phyloP scores from a whole-genome alignment of 441 rosid species.

The Eruca vesicaria region DNA sequence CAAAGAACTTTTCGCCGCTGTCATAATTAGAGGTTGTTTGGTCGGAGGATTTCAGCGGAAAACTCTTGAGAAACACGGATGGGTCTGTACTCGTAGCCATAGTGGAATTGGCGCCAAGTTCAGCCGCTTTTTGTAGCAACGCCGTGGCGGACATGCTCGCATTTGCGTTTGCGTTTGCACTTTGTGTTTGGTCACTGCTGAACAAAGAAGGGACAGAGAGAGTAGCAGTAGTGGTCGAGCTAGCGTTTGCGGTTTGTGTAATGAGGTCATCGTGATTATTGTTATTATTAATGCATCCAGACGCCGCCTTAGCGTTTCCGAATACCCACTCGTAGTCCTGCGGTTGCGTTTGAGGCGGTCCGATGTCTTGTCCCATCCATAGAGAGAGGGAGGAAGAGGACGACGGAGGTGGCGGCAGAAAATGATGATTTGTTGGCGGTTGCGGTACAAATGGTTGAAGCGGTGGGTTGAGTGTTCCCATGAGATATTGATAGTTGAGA shows the following conservation, averaged over 20 bases:
- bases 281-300: slow-evolving; percentile 16
- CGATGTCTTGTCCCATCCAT: slow-evolving; percentile 52
- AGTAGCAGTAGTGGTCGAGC: slow-evolving; percentile 28
- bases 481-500: slow-evolving; percentile 49
- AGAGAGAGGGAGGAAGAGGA: slow-evolving; percentile 48
- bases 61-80: slow-evolving; percentile 47
- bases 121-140: slow-evolving; percentile 84
- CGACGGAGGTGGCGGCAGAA: background rate
- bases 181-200: slow-evolving; percentile 57
- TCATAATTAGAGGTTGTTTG: slow-evolving; percentile 32
- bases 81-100: slow-evolving; percentile 21
- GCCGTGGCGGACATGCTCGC: slow-evolving; percentile 92
- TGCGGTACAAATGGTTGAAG: slow-evolving; percentile 54
- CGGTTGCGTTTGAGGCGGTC: slow-evolving; percentile 29
- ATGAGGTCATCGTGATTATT: slow-evolving; percentile 34
- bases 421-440: slow-evolving; percentile 33
- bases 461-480: slow-evolving; percentile 50
- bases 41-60: slow-evolving; percentile 44
- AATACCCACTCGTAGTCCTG: slow-evolving; percentile 54
- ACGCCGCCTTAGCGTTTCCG: slow-evolving; percentile 41
- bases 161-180: slow-evolving; percentile 24
- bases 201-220: slow-evolving; percentile 70
- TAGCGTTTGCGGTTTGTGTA: slow-evolving; percentile 35
- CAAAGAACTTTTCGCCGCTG: slow-evolving; percentile 50
- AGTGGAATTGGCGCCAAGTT: slow-evolving; percentile 63